A percentile compares a stretch with the other conserved stretches of the same genome.
These are phyloP conservation scores for Colletotrichum spinosum DNA, from an alignment of 2,329 filamentous ascomycete species.

Conservation along the genomic window DNA sequence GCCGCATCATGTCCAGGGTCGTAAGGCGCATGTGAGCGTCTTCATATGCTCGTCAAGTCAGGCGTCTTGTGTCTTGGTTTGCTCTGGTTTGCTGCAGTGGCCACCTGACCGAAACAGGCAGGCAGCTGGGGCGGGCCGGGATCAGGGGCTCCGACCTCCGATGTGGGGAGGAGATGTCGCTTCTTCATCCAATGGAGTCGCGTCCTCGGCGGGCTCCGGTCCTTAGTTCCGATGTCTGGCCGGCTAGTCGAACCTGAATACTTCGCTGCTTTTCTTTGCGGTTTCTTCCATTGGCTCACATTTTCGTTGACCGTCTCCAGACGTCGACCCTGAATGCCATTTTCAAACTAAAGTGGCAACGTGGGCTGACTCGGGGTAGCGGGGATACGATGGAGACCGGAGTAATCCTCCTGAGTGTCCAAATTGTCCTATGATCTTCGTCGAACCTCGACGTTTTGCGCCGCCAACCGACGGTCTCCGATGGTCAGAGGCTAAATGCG, in stretches of 20 bases:
- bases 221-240: background rate
- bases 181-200: constrained; percentile 3
- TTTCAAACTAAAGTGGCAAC: background rate
- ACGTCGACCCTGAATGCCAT: background rate
- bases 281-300: constrained; percentile 13
- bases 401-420: constrained; percentile 1
- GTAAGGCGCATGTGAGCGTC: constrained; percentile 20
- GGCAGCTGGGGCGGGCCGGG: constrained; percentile 2
- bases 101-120: constrained; percentile 34
- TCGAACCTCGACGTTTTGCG: too few relatives aligned
- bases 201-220: constrained; percentile 27
- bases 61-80: background rate
- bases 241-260: constrained; percentile 20
- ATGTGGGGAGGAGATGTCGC: background rate
- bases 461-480: too few relatives aligned
- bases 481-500: too few relatives aligned
- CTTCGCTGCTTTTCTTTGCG: constrained; percentile 7
- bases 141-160: background rate
- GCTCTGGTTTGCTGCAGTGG: constrained; percentile 21
- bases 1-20: background rate
- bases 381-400: constrained; percentile 13
- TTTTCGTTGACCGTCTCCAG: background rate
- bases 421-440: background rate
- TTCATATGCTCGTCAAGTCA: constrained; percentile 9
- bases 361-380: constrained; percentile 29